Evolutionary conservation across 2,329 filamentous ascomycete species (phyloP).

Genomic region (Fusarium circinatum): DNA sequence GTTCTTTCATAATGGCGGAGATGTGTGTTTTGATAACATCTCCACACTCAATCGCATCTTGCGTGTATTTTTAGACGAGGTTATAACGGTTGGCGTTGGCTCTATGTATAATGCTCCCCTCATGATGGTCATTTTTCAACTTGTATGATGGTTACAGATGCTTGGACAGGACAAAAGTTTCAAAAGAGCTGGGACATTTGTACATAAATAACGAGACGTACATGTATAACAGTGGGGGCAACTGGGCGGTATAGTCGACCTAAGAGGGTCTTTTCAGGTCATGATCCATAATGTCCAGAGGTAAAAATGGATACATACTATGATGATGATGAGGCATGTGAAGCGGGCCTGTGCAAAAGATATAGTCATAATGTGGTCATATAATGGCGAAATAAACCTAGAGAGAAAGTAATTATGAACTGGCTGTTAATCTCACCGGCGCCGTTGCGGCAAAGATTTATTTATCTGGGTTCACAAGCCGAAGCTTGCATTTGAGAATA

Average conservation of each 20-base stretch:
- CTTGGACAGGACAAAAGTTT: constrained; percentile 35
- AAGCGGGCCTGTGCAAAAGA: not conserved
- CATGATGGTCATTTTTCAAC: constrained; percentile 49
- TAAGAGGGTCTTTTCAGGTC: constrained; percentile 3
- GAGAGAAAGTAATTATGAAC: not conserved
- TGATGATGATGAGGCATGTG: constrained; percentile 2
- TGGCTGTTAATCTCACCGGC: not conserved
- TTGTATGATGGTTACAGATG: constrained; percentile 35
- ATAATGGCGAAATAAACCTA: not conserved
- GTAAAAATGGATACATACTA: constrained; percentile 19
- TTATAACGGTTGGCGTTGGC: constrained; percentile 49
- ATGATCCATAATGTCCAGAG: not conserved
- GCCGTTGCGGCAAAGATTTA: not conserved
- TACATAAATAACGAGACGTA: constrained; percentile 37
- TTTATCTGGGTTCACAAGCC: not conserved
- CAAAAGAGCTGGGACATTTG: constrained; percentile 36
- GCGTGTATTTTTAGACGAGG: constrained; percentile 49
- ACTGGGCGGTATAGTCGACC: constrained; percentile 4
- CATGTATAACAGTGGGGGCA: constrained; percentile 39
- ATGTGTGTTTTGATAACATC: not conserved
- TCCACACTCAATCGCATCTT: constrained; percentile 28
- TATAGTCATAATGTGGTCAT: not conserved
- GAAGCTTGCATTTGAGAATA: not conserved
- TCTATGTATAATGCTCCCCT: constrained; percentile 59
- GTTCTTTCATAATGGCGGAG: constrained; percentile 16